Evolutionary conservation across 192 early-diverging fungal species (phyloP).

Genomic region (Coemansia sp.): DNA sequence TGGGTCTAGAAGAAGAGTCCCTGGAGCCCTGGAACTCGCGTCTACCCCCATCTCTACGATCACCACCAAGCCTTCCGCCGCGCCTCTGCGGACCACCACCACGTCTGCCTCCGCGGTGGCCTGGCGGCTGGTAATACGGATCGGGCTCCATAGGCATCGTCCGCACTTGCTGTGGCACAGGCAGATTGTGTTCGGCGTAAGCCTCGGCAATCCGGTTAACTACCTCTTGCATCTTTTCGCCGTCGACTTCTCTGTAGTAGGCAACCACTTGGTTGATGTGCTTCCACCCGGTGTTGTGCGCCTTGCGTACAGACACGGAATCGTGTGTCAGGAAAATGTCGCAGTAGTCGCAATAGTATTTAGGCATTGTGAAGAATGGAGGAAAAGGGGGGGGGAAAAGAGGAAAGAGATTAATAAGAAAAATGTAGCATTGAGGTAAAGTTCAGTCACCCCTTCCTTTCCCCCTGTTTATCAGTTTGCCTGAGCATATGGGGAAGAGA

Average conservation of each 20-base stretch:
- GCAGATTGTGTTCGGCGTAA: slow-evolving; percentile 56
- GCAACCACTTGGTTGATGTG: slow-evolving; percentile 89
- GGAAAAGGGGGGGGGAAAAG: too few relatives aligned
- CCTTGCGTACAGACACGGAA: slow-evolving; percentile 85
- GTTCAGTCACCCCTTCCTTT: too few relatives aligned
- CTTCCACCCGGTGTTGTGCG: slow-evolving; percentile 95
- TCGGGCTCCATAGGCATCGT: neutral
- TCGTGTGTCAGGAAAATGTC: slow-evolving; percentile 97
- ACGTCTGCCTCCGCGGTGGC: neutral
- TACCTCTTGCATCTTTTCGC: slow-evolving; percentile 80
- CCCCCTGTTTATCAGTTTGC: neutral
- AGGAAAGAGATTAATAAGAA: too few relatives aligned
- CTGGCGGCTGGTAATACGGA: neutral
- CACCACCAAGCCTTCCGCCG: neutral
- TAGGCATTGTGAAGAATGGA: slow-evolving; percentile 65
- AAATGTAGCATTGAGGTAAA: too few relatives aligned
- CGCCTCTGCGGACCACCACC: neutral
- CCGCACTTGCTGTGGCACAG: slow-evolving; percentile 10
- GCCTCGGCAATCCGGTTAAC: slow-evolving; percentile 76
- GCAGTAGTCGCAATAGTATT: slow-evolving; percentile 97
- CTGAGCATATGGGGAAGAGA: neutral
- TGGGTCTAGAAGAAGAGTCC: neutral
- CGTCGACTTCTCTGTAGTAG: slow-evolving; percentile 87
- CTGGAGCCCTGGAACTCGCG: neutral
- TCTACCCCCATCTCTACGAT: slow-evolving; percentile 1